Conservation (phyloP, 2,329 filamentous ascomycete species). For the Colletotrichum tropicicola region DNA sequence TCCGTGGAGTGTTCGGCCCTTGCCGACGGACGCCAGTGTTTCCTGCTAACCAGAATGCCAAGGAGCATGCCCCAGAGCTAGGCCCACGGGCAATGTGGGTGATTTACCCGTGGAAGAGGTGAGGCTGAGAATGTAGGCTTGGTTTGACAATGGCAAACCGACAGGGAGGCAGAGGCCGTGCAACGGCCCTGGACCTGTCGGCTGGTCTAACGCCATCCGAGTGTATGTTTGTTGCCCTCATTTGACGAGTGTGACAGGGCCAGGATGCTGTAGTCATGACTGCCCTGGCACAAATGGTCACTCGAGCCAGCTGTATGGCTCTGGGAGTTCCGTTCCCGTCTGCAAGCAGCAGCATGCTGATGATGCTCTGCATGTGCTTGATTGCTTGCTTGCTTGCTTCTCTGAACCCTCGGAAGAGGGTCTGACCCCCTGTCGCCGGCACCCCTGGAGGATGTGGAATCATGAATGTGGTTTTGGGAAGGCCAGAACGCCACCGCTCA, state of each 20-base stretch:
- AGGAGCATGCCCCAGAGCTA: neutral
- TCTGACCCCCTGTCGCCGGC: slow-evolving; percentile 11
- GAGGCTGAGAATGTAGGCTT: neutral
- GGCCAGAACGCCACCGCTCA: slow-evolving; percentile 6
- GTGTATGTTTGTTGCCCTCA: neutral
- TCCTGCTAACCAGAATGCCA: slow-evolving; percentile 3
- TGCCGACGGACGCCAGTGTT: slow-evolving; percentile 10
- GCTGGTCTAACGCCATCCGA: neutral
- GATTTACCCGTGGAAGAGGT: neutral
- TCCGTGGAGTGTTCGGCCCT: slow-evolving; percentile 5
- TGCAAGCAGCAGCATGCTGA: neutral
- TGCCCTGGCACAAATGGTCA: neutral
- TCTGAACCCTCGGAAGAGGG: slow-evolving; percentile 2
- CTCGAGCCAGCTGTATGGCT: neutral
- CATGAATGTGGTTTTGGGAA: slow-evolving; percentile 4
- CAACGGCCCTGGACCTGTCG: too few species aligned
- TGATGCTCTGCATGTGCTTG: slow-evolving; percentile 6
- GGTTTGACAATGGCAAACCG: neutral
- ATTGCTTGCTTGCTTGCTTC: neutral
- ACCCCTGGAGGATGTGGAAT: slow-evolving; percentile 25
- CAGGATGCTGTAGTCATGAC: neutral
- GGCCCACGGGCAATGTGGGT: neutral
- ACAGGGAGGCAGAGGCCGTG: neutral
- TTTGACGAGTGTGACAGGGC: neutral
- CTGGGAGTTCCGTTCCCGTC: neutral